Base-by-base conservation (phyloP, 2,329 filamentous ascomycete genomes). In the Dryadomyces quercus-mongolicae region DNA sequence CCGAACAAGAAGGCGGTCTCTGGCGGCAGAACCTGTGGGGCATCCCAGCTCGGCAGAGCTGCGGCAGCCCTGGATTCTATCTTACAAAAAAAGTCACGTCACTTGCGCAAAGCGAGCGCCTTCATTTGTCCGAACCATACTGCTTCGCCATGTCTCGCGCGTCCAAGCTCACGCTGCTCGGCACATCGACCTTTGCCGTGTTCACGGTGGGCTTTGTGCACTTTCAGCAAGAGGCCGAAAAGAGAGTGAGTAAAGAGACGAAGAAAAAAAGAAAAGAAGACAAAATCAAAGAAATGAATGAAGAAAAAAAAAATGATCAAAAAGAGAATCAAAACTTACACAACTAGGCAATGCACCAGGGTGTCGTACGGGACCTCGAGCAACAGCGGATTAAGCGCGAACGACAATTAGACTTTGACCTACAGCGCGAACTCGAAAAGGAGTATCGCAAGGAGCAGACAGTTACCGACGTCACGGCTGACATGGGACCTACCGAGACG, bases 351-450 rank as follows among this genome's bases (percentile, higher is more conserved):
- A 98, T 98, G 93, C 93, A 98, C 65, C 81, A 86, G 61, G 93
- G 93, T 47, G 93, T 98, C 45, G 74, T 97, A 60, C 87, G 92
- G 59, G 93, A 98, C 65, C 86, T 96, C 76, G 92, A 97, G 66
- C 89, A 94, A 65, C 91, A 95, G 67, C 83, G 87, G 48, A 68
- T 96, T 60, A 96, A 96, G 72, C 80, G 81, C 60, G 93, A 98
- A 68, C 84, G 93, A 56, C 88, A 94, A 68, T 81, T 90, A 52
- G 93, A 98, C 66, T 98, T 98, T 64, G 91, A 97, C 60, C 82
- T 95, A 80, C 93, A 98, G 67, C 80, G 77, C 59, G 80, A 78
- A 7, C 74, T 98, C 49, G 91, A 97, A 71, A 80, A 85, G 63
- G 88, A 98, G 68, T 97, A 96, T 69, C 84, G 85, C 67, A 92